Evolutionary conservation across 106 monocot genomes (phyloP), one percentile per base, ranked within the genome.

Genomic region (Ottelia alismoides): DNA sequence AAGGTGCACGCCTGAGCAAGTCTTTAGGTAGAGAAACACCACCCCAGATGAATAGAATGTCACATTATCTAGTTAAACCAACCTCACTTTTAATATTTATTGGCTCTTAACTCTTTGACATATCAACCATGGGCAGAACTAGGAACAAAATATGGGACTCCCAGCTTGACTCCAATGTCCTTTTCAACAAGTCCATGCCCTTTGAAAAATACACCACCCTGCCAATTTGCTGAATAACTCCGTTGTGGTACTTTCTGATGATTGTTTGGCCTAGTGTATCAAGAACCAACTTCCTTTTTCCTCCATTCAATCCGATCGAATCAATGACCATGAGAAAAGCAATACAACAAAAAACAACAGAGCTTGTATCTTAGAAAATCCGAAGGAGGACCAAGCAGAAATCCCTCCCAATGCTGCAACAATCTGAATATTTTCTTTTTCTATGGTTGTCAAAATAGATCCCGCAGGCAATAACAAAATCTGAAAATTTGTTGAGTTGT

Each of bases 201-300:
- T n/a, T n/a, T n/a, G n/a, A n/a, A n/a, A n/a, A n/a, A n/a, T n/a
- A n/a, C n/a, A n/a, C n/a, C n/a, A n/a, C n/a, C n/a, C n/a, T n/a
- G n/a, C n/a, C n/a, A n/a, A n/a, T n/a, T n/a, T n/a, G n/a, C 78
- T 92, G 82, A 71, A 87, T 70, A 47, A 87, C 92, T 64, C 92
- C 83, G 29, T 77, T 67, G 48, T 77, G 86, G 57, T 92, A 92
- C 58, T 92, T 92, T 22, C 65, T 61, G 65, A 79, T 92, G 40
- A 87, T 24, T 32, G 5, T 66, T 55, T 92, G 92, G 54, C 82
- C 92, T 62, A 92, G 72, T 35, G 92, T 79, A 58, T 92, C 92
- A 60, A 92, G 66, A 14, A 74, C 35, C 74, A 92, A 70, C 65
- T 80, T 92, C 45, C 63, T 60, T 29, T 79, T 47, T 9, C 92